These are phyloP conservation scores for Sporothrix inflata DNA, from an alignment of 2,329 filamentous ascomycete species.

Conservation along the genomic window DNA sequence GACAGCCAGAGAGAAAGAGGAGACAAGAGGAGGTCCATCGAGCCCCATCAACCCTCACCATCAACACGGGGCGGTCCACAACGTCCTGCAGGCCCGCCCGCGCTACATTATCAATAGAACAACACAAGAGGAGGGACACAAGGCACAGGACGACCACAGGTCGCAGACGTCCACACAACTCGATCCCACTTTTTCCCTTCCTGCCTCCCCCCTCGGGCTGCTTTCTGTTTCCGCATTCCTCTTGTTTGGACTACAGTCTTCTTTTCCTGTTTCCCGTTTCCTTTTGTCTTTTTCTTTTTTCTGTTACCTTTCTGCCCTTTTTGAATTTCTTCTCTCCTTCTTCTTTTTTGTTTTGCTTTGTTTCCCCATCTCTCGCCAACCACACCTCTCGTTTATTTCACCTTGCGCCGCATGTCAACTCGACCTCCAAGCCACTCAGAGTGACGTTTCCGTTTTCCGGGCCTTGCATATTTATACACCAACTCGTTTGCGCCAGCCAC, in stretches of 20 bases:
- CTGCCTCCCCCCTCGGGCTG: conserved; percentile 3
- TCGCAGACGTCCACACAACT: conserved; percentile 6
- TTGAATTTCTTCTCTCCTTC: not conserved
- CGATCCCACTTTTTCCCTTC: not conserved
- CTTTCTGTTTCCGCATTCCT: conserved; percentile 16
- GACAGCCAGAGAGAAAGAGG: not conserved
- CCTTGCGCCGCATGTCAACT: conserved; percentile 5
- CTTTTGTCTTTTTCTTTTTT: not conserved
- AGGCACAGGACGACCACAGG: not conserved
- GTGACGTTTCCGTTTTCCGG: not conserved
- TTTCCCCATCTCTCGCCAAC: not conserved
- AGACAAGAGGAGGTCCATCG: not conserved
- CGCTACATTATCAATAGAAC: conserved; percentile 21
- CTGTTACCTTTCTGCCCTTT: not conserved
- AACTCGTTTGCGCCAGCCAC: conserved; percentile 12
- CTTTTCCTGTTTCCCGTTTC: conserved; percentile 1
- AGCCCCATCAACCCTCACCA: conserved; percentile 8
- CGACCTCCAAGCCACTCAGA: not conserved
- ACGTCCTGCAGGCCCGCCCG: conserved; percentile 13
- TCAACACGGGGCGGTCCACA: conserved; percentile 18
- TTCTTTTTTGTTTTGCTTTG: not conserved
- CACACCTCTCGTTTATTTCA: not conserved
- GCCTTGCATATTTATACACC: conserved; percentile 13
- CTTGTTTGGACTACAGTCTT: not conserved
- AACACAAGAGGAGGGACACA: not conserved